These are phyloP conservation scores for Neurospora tetrasperma DNA, from an alignment of 495 filamentous ascomycete species.

Conservation along the genomic window DNA sequence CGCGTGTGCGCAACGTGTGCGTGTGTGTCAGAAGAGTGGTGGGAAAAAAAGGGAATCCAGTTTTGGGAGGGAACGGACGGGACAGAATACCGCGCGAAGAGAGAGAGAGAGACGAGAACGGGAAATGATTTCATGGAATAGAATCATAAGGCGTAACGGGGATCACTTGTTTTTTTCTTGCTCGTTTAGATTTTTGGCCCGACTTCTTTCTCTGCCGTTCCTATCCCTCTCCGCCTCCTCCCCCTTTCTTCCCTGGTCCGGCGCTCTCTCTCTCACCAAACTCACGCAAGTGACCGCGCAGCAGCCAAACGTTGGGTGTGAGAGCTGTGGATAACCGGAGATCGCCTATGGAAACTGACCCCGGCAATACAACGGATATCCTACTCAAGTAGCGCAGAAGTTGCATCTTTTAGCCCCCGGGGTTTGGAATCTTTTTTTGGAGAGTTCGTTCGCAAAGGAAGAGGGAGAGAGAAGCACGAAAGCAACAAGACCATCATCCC, in stretches of 20 bases:
- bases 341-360: background rate
- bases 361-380: background rate
- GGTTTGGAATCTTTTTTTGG: background rate
- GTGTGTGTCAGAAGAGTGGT: background rate
- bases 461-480: background rate
- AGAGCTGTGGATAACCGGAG: background rate
- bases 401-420: background rate
- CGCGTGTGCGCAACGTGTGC: background rate
- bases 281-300: background rate
- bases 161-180: conserved; percentile 1
- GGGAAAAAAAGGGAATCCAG: background rate
- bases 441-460: background rate
- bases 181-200: background rate
- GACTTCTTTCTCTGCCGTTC: background rate
- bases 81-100: background rate
- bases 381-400: background rate
- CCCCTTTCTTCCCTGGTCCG: background rate
- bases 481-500: background rate
- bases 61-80: background rate
- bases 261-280: background rate
- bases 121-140: conserved; percentile 1
- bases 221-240: background rate
- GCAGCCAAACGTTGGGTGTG: background rate
- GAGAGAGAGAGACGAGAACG: background rate
- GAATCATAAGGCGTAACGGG: conserved; percentile 1